phyloP scores from a whole-genome alignment of 2,329 filamentous ascomycete species.

The Endoconidiophora polonica region DNA sequence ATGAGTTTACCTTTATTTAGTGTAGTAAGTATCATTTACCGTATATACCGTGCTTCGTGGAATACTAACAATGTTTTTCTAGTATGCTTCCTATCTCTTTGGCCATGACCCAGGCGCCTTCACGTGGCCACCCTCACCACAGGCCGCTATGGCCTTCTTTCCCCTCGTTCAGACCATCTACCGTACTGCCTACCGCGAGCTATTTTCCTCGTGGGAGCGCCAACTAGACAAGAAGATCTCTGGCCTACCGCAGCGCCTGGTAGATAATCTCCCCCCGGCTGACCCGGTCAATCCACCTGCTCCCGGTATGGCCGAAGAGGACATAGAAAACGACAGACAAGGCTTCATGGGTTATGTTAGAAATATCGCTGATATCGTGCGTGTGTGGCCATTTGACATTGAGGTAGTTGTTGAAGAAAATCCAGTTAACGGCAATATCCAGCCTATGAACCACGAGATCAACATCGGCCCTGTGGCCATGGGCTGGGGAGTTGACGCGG shows the following conservation, averaged over 20 bases:
- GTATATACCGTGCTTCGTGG: not conserved
- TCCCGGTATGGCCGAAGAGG: conserved; percentile 13
- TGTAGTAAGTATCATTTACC: conserved; percentile 5
- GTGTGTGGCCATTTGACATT: conserved; percentile 1
- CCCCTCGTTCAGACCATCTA: conserved; percentile 31
- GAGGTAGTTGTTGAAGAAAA: conserved; percentile 15
- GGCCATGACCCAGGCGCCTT: conserved; percentile 29
- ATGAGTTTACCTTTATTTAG: conserved; percentile 22
- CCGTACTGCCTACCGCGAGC: conserved; percentile 27
- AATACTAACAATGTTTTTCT: conserved; percentile 20
- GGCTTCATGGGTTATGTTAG: not conserved
- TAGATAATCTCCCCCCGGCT: conserved; percentile 14
- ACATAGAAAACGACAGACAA: conserved; percentile 19
- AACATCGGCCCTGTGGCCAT: conserved; percentile 2
- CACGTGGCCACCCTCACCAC: conserved; percentile 36
- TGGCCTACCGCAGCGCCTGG: conserved; percentile 19
- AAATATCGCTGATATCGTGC: no score
- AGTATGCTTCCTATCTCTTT: conserved; percentile 33
- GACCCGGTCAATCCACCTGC: conserved; percentile 15
- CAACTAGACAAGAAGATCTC: conserved; percentile 31
- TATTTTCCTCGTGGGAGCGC: conserved; percentile 31
- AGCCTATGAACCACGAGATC: conserved; percentile 5
- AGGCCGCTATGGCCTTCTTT: conserved; percentile 32
- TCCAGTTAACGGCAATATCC: conserved; percentile 20
- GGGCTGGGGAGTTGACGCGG: conserved; percentile 1